These are phyloP conservation scores for Pholiota molesta DNA, from an alignment of 768 basidiomycete genomes.

Conservation along the genomic window DNA sequence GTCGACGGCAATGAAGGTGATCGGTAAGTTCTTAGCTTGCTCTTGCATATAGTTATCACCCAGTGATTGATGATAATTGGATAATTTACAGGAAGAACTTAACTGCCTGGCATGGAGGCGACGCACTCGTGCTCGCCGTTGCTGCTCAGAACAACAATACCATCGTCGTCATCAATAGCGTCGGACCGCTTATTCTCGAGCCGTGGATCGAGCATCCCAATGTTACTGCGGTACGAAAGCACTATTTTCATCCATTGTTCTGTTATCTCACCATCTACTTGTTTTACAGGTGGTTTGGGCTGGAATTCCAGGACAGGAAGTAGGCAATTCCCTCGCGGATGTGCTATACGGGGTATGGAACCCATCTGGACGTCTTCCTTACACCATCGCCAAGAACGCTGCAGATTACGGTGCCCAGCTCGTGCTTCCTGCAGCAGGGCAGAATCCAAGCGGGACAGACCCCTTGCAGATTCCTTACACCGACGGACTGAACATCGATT, in stretches of 20 bases:
- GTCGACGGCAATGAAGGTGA: constrained; percentile 83
- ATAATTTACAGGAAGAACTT: constrained; percentile 43
- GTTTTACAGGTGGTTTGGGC: constrained; percentile 59
- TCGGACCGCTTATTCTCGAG: constrained; percentile 62
- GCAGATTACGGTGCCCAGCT: constrained; percentile 63
- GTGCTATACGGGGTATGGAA: constrained; percentile 72
- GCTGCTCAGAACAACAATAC: constrained; percentile 71
- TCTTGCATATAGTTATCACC: neutral
- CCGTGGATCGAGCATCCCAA: constrained; percentile 76
- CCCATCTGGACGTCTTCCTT: constrained; percentile 70
- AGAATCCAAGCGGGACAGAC: constrained; percentile 22
- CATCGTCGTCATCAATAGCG: constrained; percentile 68
- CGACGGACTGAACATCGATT: constrained; percentile 71
- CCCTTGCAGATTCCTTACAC: constrained; percentile 60
- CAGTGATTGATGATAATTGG: neutral
- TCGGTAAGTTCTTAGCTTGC: constrained; percentile 38
- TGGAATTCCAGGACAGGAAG: constrained; percentile 68
- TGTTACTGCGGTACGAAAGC: constrained; percentile 57
- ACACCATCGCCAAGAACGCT: constrained; percentile 67
- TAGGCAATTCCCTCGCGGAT: constrained; percentile 71
- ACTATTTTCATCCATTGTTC: constrained; percentile 22
- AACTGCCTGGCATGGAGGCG: constrained; percentile 75
- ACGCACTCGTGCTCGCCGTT: constrained; percentile 70
- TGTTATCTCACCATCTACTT: constrained; percentile 12
- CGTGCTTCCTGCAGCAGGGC: constrained; percentile 35